Base-by-base conservation (phyloP, 768 basidiomycete species). In the Lactarius sanguifluus region DNA sequence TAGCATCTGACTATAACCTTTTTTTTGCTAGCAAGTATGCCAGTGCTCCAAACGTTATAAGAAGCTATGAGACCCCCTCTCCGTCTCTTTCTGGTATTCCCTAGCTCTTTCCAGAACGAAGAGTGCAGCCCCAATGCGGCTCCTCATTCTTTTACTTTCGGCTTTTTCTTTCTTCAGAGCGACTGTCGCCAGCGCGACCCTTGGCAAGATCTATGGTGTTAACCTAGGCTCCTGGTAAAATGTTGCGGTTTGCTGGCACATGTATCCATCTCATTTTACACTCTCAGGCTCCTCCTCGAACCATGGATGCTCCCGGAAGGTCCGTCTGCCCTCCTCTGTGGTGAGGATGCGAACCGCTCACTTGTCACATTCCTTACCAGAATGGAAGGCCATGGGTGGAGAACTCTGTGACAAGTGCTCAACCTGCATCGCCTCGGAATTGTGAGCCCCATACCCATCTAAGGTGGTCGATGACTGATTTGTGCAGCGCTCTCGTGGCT, bases 251-350 rank as follows among this genome's bases (percentile, higher is more conserved):
- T 30, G 34, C 13, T 38, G 16, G 16, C 41, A 38, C 43, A 57
- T 67, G 68, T 45, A 57, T 30, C 52, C 57, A 25, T 57, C 57
- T 50, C 68, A 50, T 16, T 5, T n/a, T 32, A 8, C 5, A 20
- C 23, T 41, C 65, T 12, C 63, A 91, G 91, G 91, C 80, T 92
- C 59, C 75, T 92, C 0, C 74, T 91, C 6, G 91, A 92, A 71
- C 71, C 89, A n/a, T 92, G 91, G 91, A 92, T 92, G 90, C 79
- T 91, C 50, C 90, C 89, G 10, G 77, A 80, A 74, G 87, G 87
- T 87, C 66, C 7, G 15, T 25, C 25, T 30, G 5, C 18, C 25
- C 23, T 13, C 32, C 5, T 36, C 56, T 38, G 16, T 9, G n/a
- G 15, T n/a, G 8, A 15, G 25, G 41, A 23, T 3, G 30, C 16